Evolutionary conservation across 257 asterid species (phyloP).

Genomic region (Ajuga chamaepitys): DNA sequence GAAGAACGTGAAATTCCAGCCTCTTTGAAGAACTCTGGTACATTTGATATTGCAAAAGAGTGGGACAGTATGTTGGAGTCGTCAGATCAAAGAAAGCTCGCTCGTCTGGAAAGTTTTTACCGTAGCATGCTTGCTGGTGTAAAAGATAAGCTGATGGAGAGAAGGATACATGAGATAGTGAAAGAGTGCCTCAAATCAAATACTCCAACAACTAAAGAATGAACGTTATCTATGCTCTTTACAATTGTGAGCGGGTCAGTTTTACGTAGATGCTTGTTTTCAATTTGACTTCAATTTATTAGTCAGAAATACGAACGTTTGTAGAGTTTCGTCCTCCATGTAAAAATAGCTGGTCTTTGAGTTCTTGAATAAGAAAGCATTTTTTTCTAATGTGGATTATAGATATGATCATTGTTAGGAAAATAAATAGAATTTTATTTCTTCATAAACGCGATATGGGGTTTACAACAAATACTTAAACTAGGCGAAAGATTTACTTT

Average conservation of each 20-base stretch:
- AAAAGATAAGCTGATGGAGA: constrained; percentile 72
- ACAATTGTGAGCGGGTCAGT: constrained; percentile 8
- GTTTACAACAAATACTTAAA: neutral
- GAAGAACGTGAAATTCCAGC: constrained; percentile 55
- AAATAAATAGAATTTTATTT: neutral
- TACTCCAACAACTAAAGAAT: constrained; percentile 15
- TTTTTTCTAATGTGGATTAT: neutral
- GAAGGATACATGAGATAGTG: constrained; percentile 57
- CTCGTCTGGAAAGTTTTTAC: constrained; percentile 63
- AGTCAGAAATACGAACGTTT: neutral
- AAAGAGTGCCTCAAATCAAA: constrained; percentile 45
- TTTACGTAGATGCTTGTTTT: constrained; percentile 5
- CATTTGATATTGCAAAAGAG: constrained; percentile 58
- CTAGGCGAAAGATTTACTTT: constrained; percentile 4
- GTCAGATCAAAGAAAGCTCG: constrained; percentile 52
- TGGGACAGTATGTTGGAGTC: constrained; percentile 89
- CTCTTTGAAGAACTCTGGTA: constrained; percentile 33
- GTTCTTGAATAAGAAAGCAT: neutral
- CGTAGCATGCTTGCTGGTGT: constrained; percentile 70
- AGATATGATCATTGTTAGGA: neutral
- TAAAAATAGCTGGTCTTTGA: neutral
- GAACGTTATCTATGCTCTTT: neutral
- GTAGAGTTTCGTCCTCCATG: neutral
- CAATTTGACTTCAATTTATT: neutral
- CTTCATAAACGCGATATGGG: neutral